These are phyloP conservation scores for Rhododendron molle DNA, from an alignment of 148 eudicot genomes.

Conservation along the genomic window DNA sequence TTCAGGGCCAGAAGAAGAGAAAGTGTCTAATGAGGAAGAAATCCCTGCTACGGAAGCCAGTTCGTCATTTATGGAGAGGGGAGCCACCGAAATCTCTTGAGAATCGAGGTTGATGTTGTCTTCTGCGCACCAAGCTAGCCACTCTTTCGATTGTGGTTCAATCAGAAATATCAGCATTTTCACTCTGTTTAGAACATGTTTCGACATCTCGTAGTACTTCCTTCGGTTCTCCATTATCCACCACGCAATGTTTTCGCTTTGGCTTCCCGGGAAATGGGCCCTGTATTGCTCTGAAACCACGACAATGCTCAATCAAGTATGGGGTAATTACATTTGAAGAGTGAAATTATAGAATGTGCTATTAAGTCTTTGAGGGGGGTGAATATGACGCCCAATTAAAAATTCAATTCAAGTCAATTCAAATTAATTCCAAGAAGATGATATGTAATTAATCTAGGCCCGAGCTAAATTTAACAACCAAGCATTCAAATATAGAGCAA, in stretches of 20 bases:
- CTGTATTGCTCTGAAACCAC: constrained; percentile 62
- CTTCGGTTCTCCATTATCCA: constrained; percentile 99
- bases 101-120: constrained; percentile 60
- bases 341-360: too few relatives aligned
- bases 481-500: too few relatives aligned
- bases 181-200: constrained; percentile 65
- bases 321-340: not conserved
- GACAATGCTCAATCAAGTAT: not conserved
- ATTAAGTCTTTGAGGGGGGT: too few relatives aligned
- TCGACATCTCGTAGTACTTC: constrained; percentile 84
- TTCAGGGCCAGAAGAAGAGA: constrained; percentile 42
- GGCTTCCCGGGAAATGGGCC: constrained; percentile 54
- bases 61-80: constrained; percentile 91
- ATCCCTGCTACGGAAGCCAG: constrained; percentile 91
- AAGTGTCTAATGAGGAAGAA: constrained; percentile 32
- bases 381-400: too few relatives aligned
- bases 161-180: constrained; percentile 84
- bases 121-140: constrained; percentile 86
- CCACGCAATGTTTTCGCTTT: constrained; percentile 75
- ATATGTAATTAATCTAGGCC: too few relatives aligned
- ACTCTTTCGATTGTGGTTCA: constrained; percentile 77
- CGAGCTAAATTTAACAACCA: too few relatives aligned
- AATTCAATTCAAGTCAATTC: too few relatives aligned
- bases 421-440: too few relatives aligned
- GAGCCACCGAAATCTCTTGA: constrained; percentile 49